Evolutionary conservation across 306 rosid species (phyloP), one percentile per base, ranked within the genome.

Genomic region (Prunus armeniaca): DNA sequence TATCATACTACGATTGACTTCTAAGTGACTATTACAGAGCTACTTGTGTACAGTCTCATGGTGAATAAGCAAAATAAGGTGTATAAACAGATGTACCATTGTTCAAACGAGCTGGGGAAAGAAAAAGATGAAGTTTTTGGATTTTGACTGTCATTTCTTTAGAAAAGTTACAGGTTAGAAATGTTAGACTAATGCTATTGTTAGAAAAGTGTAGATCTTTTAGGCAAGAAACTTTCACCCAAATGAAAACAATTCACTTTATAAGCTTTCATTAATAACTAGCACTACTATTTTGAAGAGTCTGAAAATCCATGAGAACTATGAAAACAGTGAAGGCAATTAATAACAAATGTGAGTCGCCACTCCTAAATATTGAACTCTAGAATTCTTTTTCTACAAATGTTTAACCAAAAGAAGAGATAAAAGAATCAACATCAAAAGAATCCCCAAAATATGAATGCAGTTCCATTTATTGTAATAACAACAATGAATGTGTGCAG

Each of bases 401-500:
- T 11, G 52, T 55, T 18, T 49, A 78, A 70, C 57, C 17, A 69
- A 85, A 81, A 78, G 78, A 74, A 68, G 76, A 83, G 67, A 55
- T 73, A 78, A 82, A 76, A 62, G 81, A 79, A 84, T 74, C 79
- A 75, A 78, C 71, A 64, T 65, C 73, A 77, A 73, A 84, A 67
- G 67, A 83, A 88, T 88, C 86, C 84, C 63, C 71, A 82, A 84
- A 85, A 83, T 87, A 78, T 84, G 78, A 87, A 85, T 88, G 69
- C 61, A 76, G 62, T 74, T 84, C 78, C 91, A 82, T 86, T 77
- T 87, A 89, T 85, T 89, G 90, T 89, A 79, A 86, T 96, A 81
- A 88, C 97, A 82, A 86, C 86, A 88, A 87, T 89, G 96, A 89
- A 89, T 91, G 89, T 92, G 83, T 95, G 99, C 99, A 95, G 99